Conservation (phyloP, 306 rosid genomes). For the Acacia acuminata region DNA sequence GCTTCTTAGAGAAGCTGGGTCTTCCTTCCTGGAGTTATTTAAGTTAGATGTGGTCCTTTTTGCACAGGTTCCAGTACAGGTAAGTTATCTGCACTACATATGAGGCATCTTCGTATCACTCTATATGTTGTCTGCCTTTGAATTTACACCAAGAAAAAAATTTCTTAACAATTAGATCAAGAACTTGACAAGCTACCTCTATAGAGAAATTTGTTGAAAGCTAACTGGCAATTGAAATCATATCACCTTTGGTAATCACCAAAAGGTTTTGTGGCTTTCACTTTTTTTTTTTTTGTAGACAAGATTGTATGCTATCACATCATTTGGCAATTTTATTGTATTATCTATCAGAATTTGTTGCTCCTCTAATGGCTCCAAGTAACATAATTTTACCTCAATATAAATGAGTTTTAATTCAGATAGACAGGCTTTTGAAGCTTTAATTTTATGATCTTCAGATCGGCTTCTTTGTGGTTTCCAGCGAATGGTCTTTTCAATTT, state of each 20-base stretch:
- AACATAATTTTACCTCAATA: not conserved
- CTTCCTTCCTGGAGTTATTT: slow-evolving; percentile 80
- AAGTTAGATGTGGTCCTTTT: slow-evolving; percentile 60
- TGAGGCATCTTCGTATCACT: slow-evolving; percentile 10
- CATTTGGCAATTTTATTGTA: not conserved
- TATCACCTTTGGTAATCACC: not conserved
- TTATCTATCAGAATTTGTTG: not conserved
- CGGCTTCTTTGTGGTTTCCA: not conserved
- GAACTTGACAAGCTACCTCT: not conserved
- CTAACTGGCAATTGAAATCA: not conserved
- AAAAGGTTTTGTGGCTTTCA: not conserved
- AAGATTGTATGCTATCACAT: not conserved
- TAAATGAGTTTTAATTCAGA: not conserved
- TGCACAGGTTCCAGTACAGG: slow-evolving; percentile 75
- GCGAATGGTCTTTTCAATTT: not conserved
- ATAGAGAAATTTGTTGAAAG: not conserved
- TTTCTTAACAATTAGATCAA: slow-evolving; percentile 6
- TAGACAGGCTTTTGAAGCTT: not conserved
- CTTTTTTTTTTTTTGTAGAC: not conserved
- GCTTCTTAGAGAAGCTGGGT: slow-evolving; percentile 80
- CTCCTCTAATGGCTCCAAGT: not conserved
- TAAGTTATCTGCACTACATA: slow-evolving; percentile 34
- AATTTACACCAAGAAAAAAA: slow-evolving; percentile 3
- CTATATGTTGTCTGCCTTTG: not conserved
- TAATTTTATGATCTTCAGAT: not conserved